Evolutionary conservation across 352 stramenopile genomes (phyloP).

Genomic region (Phytophthora citrophthora): DNA sequence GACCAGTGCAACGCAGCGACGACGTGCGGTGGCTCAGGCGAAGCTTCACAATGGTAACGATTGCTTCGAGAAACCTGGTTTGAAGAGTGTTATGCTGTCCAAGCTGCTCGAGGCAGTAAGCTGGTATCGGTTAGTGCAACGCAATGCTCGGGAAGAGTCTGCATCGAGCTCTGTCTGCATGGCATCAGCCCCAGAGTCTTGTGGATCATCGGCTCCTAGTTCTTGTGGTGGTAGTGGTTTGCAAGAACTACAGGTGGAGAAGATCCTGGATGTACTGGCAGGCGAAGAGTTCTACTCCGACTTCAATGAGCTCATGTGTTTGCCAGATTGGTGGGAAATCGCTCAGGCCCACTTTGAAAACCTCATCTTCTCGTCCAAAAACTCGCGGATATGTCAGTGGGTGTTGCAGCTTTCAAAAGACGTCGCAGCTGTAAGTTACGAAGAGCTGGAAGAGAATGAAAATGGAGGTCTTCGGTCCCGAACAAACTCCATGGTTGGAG

Average conservation of each 20-base stretch:
- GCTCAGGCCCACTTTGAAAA: slow-evolving; percentile 90
- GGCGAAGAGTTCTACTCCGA: slow-evolving; percentile 87
- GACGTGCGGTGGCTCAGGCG: slow-evolving; percentile 53
- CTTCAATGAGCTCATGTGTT: slow-evolving; percentile 82
- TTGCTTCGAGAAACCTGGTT: slow-evolving; percentile 64
- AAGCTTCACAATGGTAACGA: slow-evolving; percentile 69
- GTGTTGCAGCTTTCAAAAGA: slow-evolving; percentile 72
- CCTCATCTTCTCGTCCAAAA: slow-evolving; percentile 72
- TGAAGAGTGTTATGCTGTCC: slow-evolving; percentile 69
- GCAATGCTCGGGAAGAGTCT: slow-evolving; percentile 72
- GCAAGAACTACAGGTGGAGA: slow-evolving; percentile 75
- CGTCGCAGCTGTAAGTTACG: slow-evolving; percentile 58
- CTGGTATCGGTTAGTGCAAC: slow-evolving; percentile 87
- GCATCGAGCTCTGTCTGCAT: slow-evolving; percentile 53
- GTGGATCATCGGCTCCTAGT: slow-evolving; percentile 33
- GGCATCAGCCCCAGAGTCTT: slow-evolving; percentile 25
- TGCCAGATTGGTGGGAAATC: slow-evolving; percentile 83
- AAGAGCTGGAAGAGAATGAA: slow-evolving; percentile 61
- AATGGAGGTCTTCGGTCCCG: slow-evolving; percentile 13
- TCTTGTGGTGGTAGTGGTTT: slow-evolving; percentile 34
- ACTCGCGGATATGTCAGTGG: slow-evolving; percentile 77
- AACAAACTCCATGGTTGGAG: slow-evolving; percentile 15
- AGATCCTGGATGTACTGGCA: slow-evolving; percentile 75
- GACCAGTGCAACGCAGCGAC: slow-evolving; percentile 49
- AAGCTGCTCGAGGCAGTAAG: slow-evolving; percentile 84